Conservation (phyloP, 345 rosid genomes). For the Viola odorata region DNA sequence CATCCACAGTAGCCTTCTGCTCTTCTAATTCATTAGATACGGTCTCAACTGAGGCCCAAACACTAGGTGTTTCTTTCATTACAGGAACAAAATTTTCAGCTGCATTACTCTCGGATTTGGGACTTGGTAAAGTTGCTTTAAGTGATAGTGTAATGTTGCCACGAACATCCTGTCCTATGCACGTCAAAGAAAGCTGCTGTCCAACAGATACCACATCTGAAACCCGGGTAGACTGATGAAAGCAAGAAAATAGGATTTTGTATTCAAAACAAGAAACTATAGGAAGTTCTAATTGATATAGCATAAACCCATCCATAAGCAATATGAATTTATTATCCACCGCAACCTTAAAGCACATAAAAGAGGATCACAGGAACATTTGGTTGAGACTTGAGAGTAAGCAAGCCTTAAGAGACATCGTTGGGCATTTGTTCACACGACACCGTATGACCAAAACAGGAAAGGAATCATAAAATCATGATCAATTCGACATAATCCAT, state of each 20-base stretch:
- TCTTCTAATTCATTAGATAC: conserved; percentile 34
- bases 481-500: too few relatives aligned
- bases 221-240: conserved; percentile 64
- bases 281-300: too few relatives aligned
- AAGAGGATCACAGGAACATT: too few relatives aligned
- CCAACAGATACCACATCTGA: conserved; percentile 76
- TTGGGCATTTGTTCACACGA: too few relatives aligned
- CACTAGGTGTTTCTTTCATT: conserved; percentile 32
- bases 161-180: conserved; percentile 90
- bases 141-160: conserved; percentile 90
- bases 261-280: background rate
- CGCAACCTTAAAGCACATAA: too few relatives aligned
- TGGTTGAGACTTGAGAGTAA: too few relatives aligned
- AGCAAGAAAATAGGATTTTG: conserved; percentile 3
- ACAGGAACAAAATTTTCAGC: conserved; percentile 33
- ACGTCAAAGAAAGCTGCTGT: conserved; percentile 69
- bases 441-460: too few relatives aligned
- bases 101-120: conserved; percentile 17
- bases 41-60: conserved; percentile 37
- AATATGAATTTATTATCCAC: too few relatives aligned
- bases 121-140: conserved; percentile 44
- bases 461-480: too few relatives aligned
- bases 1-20: conserved; percentile 25
- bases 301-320: too few relatives aligned
- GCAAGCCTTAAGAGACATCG: too few relatives aligned